These are phyloP conservation scores for Aspergillus olivimuriae DNA, from an alignment of 495 filamentous ascomycete genomes.

Conservation along the genomic window DNA sequence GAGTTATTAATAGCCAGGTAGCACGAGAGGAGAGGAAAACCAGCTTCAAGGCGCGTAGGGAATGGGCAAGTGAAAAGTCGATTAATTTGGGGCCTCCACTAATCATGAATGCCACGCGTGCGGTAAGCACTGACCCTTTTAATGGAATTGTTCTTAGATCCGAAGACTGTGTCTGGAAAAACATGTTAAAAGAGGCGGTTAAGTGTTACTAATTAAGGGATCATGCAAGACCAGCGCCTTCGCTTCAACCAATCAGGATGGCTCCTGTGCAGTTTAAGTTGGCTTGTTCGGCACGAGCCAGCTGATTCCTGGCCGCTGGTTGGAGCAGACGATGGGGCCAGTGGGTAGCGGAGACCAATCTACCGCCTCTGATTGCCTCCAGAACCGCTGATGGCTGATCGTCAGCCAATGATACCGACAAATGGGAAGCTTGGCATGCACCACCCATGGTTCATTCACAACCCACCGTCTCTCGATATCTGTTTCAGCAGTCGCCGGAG, in stretches of 20 bases:
- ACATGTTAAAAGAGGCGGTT: conserved; percentile 9
- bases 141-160: too few species aligned
- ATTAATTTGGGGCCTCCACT: background rate
- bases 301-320: background rate
- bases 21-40: background rate
- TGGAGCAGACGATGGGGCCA: background rate
- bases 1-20: conserved; percentile 8
- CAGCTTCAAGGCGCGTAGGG: background rate
- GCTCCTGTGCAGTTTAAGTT: background rate
- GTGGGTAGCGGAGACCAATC: conserved; percentile 4
- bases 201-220: conserved; percentile 22
- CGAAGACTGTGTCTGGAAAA: too few species aligned
- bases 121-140: too few species aligned
- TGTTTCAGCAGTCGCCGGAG: conserved; percentile 14
- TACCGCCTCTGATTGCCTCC: background rate
- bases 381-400: conserved; percentile 11
- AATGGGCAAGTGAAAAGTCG: background rate
- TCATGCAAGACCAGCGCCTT: background rate
- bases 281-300: conserved; percentile 8
- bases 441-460: conserved; percentile 5
- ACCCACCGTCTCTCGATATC: background rate
- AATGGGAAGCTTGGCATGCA: conserved; percentile 15
- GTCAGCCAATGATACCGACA: background rate
- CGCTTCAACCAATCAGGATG: background rate
- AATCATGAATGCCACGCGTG: too few species aligned